Evolutionary conservation across 169 alveolate genomes (phyloP).

Genomic region (Cryptosporidium sp.): DNA sequence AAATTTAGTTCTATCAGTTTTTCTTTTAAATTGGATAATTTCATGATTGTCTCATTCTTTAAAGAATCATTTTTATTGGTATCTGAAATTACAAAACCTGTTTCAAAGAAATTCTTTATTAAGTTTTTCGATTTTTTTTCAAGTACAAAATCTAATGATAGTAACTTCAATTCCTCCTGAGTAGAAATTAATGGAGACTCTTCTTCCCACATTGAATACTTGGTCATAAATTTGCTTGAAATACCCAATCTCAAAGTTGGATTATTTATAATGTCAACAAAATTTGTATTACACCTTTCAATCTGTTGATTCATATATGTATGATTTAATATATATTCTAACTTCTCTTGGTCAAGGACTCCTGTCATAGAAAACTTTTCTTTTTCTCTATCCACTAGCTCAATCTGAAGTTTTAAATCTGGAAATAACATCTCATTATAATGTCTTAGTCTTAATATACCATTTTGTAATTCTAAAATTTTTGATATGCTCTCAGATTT

Average conservation of each 20-base stretch:
- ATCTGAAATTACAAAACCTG: neutral
- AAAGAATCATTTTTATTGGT: neutral
- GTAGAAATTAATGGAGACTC: neutral
- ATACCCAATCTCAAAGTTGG: slow-evolving; percentile 12
- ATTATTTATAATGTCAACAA: neutral
- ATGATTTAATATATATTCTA: neutral
- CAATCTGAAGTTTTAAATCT: slow-evolving; percentile 28
- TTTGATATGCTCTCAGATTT: neutral
- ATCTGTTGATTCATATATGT: neutral
- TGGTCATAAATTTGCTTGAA: neutral
- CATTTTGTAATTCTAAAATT: neutral
- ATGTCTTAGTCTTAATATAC: slow-evolving; percentile 1
- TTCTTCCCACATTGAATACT: slow-evolving; percentile 35
- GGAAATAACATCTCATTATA: slow-evolving; percentile 55
- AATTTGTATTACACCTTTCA: slow-evolving; percentile 15
- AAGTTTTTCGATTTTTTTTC: slow-evolving; percentile 23
- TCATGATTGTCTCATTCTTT: neutral
- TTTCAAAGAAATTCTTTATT: neutral
- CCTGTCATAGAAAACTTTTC: slow-evolving; percentile 7
- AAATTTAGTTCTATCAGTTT: neutral
- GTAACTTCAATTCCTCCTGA: neutral
- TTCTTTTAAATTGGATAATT: neutral
- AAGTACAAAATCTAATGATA: slow-evolving; percentile 5
- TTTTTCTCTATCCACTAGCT: neutral
- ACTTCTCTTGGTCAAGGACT: neutral